Evolutionary conservation across 1,284 basidiomycete species (phyloP).

Genomic region (Stygiomarasmius scandens): DNA sequence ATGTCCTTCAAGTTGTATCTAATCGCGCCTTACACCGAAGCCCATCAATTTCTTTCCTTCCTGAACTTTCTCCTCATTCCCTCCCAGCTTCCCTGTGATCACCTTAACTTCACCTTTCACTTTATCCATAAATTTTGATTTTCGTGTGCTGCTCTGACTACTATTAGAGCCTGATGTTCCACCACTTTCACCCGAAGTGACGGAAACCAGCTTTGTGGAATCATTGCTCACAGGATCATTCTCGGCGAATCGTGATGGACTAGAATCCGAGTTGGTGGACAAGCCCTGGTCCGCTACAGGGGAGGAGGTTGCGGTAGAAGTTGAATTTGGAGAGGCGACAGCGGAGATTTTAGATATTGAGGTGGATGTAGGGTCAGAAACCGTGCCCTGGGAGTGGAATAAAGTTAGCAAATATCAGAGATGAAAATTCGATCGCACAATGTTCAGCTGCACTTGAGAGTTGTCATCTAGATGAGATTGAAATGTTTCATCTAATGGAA

Average conservation of each 20-base stretch:
- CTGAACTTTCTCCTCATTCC: slow-evolving; percentile 50
- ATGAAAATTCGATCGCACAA: no score
- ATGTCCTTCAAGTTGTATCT: no score
- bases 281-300: background rate
- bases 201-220: background rate
- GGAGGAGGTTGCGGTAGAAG: background rate
- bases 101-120: slow-evolving; percentile 58
- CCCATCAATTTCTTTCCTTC: slow-evolving; percentile 43
- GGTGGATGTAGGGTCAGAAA: no score
- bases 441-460: background rate
- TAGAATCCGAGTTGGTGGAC: background rate
- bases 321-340: background rate
- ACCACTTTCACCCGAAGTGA: background rate
- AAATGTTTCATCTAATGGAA: slow-evolving; percentile 23
- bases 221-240: background rate
- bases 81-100: slow-evolving; percentile 50
- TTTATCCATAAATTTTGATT: slow-evolving; percentile 47
- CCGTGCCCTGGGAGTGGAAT: no score
- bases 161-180: background rate
- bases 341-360: background rate
- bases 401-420: no score
- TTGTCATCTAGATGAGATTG: slow-evolving; percentile 21
- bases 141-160: background rate
- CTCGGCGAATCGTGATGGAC: background rate
- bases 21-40: no score